These are phyloP conservation scores for Elsinoe australis DNA, from an alignment of 2,329 filamentous ascomycete species.

Conservation along the genomic window DNA sequence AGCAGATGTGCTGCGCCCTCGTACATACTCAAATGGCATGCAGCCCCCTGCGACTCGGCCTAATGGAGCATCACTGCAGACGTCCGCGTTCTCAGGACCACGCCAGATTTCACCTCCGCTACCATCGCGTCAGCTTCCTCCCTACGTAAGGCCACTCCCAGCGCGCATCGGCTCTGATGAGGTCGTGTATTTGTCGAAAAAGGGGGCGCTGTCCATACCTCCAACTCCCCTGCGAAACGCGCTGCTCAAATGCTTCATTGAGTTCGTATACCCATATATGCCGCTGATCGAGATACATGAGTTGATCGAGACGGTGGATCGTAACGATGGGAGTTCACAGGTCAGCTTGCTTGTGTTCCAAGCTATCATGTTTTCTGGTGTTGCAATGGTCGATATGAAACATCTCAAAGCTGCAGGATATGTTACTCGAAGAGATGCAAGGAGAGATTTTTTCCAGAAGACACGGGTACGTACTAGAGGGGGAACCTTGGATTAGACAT, in stretches of 20 bases:
- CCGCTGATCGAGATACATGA: conserved; percentile 66
- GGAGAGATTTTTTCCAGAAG: conserved; percentile 83
- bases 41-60: conserved; percentile 24
- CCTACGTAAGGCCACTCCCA: conserved; percentile 75
- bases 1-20: conserved; percentile 1
- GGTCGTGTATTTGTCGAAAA: conserved; percentile 71
- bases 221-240: conserved; percentile 64
- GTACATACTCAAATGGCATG: conserved; percentile 22
- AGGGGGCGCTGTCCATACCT: conserved; percentile 76
- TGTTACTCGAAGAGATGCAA: conserved; percentile 66
- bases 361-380: conserved; percentile 88
- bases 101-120: conserved; percentile 18
- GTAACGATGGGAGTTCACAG: conserved; percentile 59
- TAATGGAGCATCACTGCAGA: conserved; percentile 4
- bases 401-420: conserved; percentile 71
- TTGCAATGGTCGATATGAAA: conserved; percentile 77
- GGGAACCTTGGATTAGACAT: conserved; percentile 29
- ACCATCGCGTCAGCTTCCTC: conserved; percentile 42
- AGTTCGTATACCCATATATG: conserved; percentile 93
- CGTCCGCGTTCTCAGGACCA: background rate
- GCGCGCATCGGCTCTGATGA: conserved; percentile 71
- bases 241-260: conserved; percentile 71
- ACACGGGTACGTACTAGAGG: conserved; percentile 75
- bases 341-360: conserved; percentile 85
- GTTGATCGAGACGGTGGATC: conserved; percentile 53